Percentiles rank a stretch among this genome's conserved stretches.
Evolutionary conservation across 2,329 filamentous ascomycete genomes (phyloP).

Genomic region (Dothideomycetes sp.): DNA sequence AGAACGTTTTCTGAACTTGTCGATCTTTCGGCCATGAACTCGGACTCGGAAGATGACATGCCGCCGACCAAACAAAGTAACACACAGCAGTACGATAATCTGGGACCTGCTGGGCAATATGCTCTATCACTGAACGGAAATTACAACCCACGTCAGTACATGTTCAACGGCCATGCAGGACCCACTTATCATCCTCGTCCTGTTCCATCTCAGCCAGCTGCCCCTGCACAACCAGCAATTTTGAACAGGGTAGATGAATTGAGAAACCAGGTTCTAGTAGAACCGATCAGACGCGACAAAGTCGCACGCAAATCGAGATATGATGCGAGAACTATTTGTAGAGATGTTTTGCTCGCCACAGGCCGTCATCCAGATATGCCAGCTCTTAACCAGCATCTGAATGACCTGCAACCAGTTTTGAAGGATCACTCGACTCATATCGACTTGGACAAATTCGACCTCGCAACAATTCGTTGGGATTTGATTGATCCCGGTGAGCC

Average conservation of each 20-base stretch:
- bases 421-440: conserved; percentile 29
- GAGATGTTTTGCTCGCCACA: conserved; percentile 53
- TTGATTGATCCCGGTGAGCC: conserved; percentile 49
- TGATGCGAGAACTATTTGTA: conserved; percentile 52
- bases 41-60: conserved; percentile 39
- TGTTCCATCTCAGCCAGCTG: background rate
- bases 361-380: conserved; percentile 52
- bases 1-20: conserved; percentile 45
- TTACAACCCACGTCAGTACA: conserved; percentile 6
- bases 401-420: conserved; percentile 32
- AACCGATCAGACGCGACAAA: conserved; percentile 38
- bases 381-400: conserved; percentile 51
- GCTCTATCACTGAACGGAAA: background rate
- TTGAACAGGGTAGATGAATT: conserved; percentile 10
- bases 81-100: conserved; percentile 3
- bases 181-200: background rate
- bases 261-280: conserved; percentile 31
- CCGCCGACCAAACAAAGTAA: conserved; percentile 29
- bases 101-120: background rate
- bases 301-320: conserved; percentile 45
- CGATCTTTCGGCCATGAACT: conserved; percentile 37
- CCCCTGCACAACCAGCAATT: background rate
- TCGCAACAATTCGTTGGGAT: conserved; percentile 53
- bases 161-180: conserved; percentile 3
- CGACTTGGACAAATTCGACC: conserved; percentile 37